Conservation (phyloP, 352 stramenopile species). For the Pythium apleroticum region DNA sequence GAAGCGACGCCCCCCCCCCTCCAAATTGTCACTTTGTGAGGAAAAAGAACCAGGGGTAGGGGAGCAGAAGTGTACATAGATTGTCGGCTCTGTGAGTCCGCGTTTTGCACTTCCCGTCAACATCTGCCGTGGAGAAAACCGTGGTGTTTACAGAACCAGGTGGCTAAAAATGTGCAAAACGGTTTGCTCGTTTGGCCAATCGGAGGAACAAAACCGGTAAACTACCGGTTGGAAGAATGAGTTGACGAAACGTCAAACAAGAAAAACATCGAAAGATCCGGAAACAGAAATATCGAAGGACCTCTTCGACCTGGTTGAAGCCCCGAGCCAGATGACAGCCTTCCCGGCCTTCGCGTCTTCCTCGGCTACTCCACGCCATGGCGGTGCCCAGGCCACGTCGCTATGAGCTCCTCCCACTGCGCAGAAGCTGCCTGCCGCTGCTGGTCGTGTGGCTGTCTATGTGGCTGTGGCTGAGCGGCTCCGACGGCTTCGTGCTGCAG, state of each 20-base stretch:
- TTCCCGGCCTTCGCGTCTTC: too few species aligned
- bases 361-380: not conserved
- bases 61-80: conserved; percentile 9
- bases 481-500: conserved; percentile 4
- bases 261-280: not conserved
- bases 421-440: too few species aligned
- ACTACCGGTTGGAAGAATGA: conserved; percentile 5
- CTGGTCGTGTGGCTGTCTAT: conserved; percentile 6
- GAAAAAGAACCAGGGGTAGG: conserved; percentile 24
- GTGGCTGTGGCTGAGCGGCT: not conserved
- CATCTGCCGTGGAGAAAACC: not conserved
- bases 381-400: too few species aligned
- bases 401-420: too few species aligned
- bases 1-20: conserved; percentile 17
- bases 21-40: conserved; percentile 12
- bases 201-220: not conserved
- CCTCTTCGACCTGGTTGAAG: not conserved
- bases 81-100: too few species aligned
- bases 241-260: conserved; percentile 12
- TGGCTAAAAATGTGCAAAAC: not conserved
- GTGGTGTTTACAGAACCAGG: not conserved
- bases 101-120: not conserved
- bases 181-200: conserved; percentile 18
- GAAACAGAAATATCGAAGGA: conserved; percentile 25
- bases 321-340: too few species aligned